phyloP scores from a whole-genome alignment of 169 alveolate genomes.

The Eimeria necatrix region DNA sequence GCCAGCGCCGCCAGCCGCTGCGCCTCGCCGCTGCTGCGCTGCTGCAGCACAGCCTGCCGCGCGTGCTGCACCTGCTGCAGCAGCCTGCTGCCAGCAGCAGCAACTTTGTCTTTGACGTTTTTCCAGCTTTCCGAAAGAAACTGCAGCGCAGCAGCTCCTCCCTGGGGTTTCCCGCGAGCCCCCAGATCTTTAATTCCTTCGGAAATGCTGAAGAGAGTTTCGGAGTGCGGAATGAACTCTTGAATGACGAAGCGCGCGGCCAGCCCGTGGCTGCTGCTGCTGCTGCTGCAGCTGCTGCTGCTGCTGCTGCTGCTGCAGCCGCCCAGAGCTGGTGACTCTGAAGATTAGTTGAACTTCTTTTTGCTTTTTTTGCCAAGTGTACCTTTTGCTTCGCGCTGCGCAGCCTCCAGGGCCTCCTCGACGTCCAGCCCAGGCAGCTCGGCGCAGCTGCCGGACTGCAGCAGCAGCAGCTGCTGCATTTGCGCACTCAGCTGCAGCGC shows the following conservation, averaged over 20 bases:
- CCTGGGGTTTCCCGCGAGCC: neutral
- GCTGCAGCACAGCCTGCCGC: neutral
- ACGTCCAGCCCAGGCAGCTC: slow-evolving; percentile 1
- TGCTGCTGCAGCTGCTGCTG: neutral
- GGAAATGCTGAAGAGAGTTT: neutral
- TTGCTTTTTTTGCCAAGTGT: neutral
- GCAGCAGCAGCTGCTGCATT: neutral
- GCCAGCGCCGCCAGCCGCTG: neutral
- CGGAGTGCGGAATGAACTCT: slow-evolving; percentile 60
- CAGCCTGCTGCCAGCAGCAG: slow-evolving; percentile 1
- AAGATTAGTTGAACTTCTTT: too few relatives aligned
- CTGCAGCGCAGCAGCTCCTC: neutral
- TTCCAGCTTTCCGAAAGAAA: neutral
- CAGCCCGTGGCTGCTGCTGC: neutral
- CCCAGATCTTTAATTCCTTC: neutral
- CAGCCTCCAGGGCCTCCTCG: neutral
- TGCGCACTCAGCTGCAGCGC: neutral
- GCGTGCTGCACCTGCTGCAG: slow-evolving; percentile 1
- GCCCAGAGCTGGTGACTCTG: neutral
- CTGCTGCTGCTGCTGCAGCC: too few relatives aligned
- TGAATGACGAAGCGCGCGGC: slow-evolving; percentile 30
- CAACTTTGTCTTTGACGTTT: neutral
- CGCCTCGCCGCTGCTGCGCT: neutral
- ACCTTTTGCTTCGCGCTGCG: neutral
- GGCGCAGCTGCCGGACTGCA: neutral